Evolutionary conservation across 805 yeast species (phyloP).

Genomic region (Zygosaccharomyces bailii): DNA sequence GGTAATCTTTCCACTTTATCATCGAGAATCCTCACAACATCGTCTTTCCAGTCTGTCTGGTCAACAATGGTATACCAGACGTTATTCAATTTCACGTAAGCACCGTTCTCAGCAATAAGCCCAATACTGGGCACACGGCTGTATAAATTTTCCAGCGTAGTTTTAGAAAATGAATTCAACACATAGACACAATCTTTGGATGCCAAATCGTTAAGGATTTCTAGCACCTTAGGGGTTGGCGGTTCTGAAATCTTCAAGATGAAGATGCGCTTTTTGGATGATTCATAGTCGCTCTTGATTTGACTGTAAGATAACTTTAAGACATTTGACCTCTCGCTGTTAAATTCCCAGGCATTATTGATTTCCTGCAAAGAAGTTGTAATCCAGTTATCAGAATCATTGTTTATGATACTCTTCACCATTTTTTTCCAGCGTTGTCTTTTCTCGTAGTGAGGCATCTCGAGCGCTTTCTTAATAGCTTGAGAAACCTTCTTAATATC

Average conservation of each 20-base stretch:
- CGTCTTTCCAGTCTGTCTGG: conserved; percentile 43
- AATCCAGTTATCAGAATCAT: conserved; percentile 79
- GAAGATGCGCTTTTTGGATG: conserved; percentile 42
- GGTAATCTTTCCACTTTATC: conserved; percentile 68
- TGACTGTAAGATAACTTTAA: conserved; percentile 34
- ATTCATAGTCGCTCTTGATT: conserved; percentile 31
- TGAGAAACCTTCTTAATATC: conserved; percentile 63
- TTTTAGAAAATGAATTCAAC: conserved; percentile 59
- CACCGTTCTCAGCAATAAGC: conserved; percentile 88
- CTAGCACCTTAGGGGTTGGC: conserved; percentile 58
- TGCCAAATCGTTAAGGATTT: conserved; percentile 60
- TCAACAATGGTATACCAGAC: conserved; percentile 64
- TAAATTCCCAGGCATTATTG: conserved; percentile 48
- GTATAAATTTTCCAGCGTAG: conserved; percentile 64
- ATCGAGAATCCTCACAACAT: conserved; percentile 34
- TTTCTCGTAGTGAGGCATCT: conserved; percentile 60
- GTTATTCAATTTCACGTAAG: conserved; percentile 56
- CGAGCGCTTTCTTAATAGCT: conserved; percentile 61
- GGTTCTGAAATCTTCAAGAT: conserved; percentile 47
- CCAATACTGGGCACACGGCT: conserved; percentile 69
- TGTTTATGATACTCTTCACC: conserved; percentile 53
- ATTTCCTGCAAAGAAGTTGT: conserved; percentile 52
- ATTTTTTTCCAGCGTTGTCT: conserved; percentile 58
- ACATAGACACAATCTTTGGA: conserved; percentile 67
- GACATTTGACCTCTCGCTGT: conserved; percentile 39